Evolutionary conservation across 78 protist species (phyloP).

Genomic region (Dictyostelium firmibasis): DNA sequence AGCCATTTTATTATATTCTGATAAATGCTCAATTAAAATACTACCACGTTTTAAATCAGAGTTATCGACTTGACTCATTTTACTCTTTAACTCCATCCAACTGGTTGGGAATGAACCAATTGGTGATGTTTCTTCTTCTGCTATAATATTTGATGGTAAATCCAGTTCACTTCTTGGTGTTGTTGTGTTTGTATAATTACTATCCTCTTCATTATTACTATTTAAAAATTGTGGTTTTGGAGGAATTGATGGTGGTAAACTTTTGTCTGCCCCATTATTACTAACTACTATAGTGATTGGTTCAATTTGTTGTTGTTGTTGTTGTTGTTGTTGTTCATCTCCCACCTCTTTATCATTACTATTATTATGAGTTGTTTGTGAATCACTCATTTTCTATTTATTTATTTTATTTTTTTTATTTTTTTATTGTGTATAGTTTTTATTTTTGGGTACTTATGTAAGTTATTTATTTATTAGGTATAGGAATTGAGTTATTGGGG

Average conservation of each 20-base stretch:
- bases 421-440: no score
- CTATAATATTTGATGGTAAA: not conserved
- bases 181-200: not conserved
- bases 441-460: no score
- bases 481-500: not conserved
- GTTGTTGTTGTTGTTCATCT: no score
- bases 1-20: constrained; percentile 63
- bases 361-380: not conserved
- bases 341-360: not conserved
- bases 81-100: constrained; percentile 42
- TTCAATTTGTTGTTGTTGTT: no score
- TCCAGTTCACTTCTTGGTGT: not conserved
- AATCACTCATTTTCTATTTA: not conserved
- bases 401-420: no score
- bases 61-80: constrained; percentile 34
- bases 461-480: no score
- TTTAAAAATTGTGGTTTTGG: not conserved
- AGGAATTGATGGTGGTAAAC: not conserved
- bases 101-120: not conserved
- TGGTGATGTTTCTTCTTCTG: not conserved
- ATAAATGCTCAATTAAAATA: constrained; percentile 49
- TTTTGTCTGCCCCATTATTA: not conserved
- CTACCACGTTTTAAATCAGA: constrained; percentile 50
- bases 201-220: not conserved
- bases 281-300: not conserved